Conservation (phyloP, 768 basidiomycete species). For the Favolaschia claudopus region DNA sequence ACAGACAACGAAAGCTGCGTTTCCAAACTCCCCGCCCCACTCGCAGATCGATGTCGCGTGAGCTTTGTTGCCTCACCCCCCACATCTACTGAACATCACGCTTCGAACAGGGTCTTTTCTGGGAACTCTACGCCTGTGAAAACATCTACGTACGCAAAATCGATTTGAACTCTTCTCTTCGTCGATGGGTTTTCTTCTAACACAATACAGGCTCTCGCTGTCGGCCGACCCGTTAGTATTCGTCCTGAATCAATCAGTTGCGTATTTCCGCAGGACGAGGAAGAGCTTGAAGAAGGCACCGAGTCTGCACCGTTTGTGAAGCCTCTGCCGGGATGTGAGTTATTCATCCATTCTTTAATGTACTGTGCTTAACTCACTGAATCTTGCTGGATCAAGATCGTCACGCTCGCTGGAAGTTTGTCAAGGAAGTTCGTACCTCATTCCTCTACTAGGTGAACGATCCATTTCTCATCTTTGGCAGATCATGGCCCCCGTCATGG, state of each 20-base stretch:
- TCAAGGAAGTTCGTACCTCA: no score
- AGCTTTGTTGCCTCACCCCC: neutral
- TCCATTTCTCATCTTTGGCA: no score
- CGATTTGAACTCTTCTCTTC: neutral
- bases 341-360: neutral
- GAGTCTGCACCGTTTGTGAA: slow-evolving; percentile 42
- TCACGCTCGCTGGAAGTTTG: slow-evolving; percentile 24
- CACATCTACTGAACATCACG: slow-evolving; percentile 28
- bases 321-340: slow-evolving; percentile 41
- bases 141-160: slow-evolving; percentile 50
- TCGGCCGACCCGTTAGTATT: slow-evolving; percentile 46
- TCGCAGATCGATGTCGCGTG: slow-evolving; percentile 11
- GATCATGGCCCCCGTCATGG: slow-evolving; percentile 44
- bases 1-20: slow-evolving; percentile 23
- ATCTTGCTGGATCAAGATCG: slow-evolving; percentile 10
- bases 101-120: slow-evolving; percentile 46
- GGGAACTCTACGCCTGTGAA: slow-evolving; percentile 54
- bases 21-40: slow-evolving; percentile 40
- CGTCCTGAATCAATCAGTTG: slow-evolving; percentile 43
- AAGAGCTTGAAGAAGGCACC: slow-evolving; percentile 34
- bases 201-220: slow-evolving; percentile 40
- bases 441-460: no score
- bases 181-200: neutral
- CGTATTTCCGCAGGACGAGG: slow-evolving; percentile 46
- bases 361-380: neutral